phyloP scores from a whole-genome alignment of 495 filamentous ascomycete species.

The Thermochaetoides thermophila region DNA sequence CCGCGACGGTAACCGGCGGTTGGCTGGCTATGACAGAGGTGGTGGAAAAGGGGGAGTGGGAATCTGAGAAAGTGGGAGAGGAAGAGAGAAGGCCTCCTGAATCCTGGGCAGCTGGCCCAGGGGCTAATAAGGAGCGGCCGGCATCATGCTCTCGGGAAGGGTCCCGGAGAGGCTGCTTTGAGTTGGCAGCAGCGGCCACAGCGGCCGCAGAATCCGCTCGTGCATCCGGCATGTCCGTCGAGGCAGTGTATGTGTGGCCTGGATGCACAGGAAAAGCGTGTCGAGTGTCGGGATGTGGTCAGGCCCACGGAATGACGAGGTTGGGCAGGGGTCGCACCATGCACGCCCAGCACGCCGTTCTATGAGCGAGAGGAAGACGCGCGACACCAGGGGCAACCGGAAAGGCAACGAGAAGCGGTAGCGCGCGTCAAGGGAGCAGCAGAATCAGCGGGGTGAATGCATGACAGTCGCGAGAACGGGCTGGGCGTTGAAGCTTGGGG shows the following conservation, averaged over 20 bases:
- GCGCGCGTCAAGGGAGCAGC: constrained; percentile 2
- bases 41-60: constrained; percentile 8
- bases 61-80: constrained; percentile 11
- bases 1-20: no score
- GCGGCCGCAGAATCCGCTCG: constrained; percentile 7
- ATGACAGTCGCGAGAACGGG: constrained; percentile 7
- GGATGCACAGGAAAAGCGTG: no score
- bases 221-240: constrained; percentile 5
- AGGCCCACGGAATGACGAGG: no score
- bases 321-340: constrained; percentile 15
- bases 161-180: constrained; percentile 6
- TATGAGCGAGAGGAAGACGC: constrained; percentile 3
- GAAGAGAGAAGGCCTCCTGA: constrained; percentile 8
- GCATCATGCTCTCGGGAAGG: not conserved
- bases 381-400: constrained; percentile 1
- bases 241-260: constrained; percentile 12
- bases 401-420: constrained; percentile 1
- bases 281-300: no score
- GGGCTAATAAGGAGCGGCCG: constrained; percentile 1
- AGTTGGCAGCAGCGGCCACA: constrained; percentile 9
- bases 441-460: not conserved
- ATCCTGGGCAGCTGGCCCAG: not conserved
- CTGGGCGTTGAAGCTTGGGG: constrained; percentile 1
- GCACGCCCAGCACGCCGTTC: constrained; percentile 20
- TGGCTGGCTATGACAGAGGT: no score